A percentile compares a stretch with the other conserved stretches of the same genome.
Conservation (phyloP, 2,329 filamentous ascomycete genomes). For the Scortechinia acanthostroma region DNA sequence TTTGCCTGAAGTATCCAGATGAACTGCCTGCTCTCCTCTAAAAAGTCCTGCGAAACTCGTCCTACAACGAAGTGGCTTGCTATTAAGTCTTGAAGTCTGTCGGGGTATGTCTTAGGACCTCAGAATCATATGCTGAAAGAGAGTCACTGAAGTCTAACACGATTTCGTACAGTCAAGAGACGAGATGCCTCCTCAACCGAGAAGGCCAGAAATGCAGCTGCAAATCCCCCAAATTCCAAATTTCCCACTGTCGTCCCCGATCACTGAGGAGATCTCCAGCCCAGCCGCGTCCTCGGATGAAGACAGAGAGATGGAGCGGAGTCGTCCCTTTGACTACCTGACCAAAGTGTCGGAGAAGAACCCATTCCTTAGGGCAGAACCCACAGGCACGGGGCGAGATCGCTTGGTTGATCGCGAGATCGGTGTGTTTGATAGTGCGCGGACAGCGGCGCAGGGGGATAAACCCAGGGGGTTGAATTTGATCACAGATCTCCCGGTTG, state of each 20-base stretch:
- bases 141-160: no score
- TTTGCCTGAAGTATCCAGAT: no score
- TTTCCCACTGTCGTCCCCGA: neutral
- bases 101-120: no score
- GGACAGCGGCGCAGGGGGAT: slow-evolving; percentile 9
- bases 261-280: slow-evolving; percentile 1
- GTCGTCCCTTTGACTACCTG: slow-evolving; percentile 4
- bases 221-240: neutral
- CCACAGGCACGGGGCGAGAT: neutral
- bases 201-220: neutral
- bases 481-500: slow-evolving; percentile 19
- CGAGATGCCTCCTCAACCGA: no score
- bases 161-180: no score
- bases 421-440: no score
- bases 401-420: neutral
- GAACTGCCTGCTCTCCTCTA: no score
- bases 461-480: slow-evolving; percentile 27
- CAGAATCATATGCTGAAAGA: no score
- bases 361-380: neutral
- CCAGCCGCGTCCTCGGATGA: slow-evolving; percentile 2
- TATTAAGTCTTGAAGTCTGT: no score
- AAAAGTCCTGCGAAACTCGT: no score
- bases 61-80: no score
- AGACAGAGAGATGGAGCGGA: slow-evolving; percentile 2
- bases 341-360: neutral